phyloP scores from a whole-genome alignment of 1,284 basidiomycete genomes.

The Veloporphyrellus conicus region DNA sequence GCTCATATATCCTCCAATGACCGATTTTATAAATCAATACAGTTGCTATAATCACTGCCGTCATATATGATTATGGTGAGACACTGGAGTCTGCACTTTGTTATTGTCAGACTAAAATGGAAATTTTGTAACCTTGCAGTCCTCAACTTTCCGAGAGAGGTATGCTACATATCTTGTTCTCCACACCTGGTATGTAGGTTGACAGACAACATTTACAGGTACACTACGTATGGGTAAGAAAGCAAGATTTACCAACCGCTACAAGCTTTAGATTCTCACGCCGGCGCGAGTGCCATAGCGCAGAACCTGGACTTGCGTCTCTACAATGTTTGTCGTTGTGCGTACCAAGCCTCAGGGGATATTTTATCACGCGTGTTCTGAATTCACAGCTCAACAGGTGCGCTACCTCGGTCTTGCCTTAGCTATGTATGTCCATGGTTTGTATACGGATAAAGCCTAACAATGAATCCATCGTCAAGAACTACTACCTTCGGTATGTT shows the following conservation, averaged over 20 bases:
- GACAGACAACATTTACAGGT: not conserved
- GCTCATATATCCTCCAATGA: too few species aligned
- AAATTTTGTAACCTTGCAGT: not conserved
- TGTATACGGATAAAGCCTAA: too few species aligned
- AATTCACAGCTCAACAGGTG: not conserved
- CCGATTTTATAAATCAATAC: not conserved
- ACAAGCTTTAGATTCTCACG: too few species aligned
- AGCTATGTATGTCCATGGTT: not conserved
- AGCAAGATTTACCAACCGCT: not conserved
- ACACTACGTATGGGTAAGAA: not conserved
- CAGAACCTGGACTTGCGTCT: not conserved
- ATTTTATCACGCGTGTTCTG: not conserved
- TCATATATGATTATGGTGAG: not conserved
- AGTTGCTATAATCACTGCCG: not conserved
- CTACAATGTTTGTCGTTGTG: not conserved
- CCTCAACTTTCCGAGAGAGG: not conserved
- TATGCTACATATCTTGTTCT: not conserved
- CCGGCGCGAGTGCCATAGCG: not conserved
- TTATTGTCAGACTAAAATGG: not conserved
- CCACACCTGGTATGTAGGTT: not conserved
- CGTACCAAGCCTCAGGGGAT: too few species aligned
- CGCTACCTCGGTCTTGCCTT: not conserved
- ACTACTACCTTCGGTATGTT: too few species aligned
- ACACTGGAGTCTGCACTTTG: not conserved
- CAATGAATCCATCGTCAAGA: too few species aligned